Percentiles rank a stretch among this genome's conserved stretches.
Evolutionary conservation across 352 stramenopile genomes (phyloP).

Genomic region (Pelagophyceae sp.): DNA sequence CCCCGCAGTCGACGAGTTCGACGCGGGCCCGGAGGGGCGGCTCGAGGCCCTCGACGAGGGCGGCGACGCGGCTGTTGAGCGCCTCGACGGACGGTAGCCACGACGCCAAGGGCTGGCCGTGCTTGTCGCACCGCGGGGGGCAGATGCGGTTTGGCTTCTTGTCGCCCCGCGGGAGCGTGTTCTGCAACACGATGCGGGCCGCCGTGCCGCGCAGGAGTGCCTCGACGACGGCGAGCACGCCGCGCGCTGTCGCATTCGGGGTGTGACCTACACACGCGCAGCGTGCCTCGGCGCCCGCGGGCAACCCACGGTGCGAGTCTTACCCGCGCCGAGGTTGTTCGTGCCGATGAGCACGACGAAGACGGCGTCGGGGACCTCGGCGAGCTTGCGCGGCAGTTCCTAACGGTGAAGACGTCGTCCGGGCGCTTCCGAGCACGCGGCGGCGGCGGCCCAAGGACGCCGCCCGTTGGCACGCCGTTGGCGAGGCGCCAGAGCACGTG

Average conservation of each 20-base stretch:
- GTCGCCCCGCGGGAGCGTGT: conserved; percentile 32
- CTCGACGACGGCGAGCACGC: conserved; percentile 30
- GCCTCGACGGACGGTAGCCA: conserved; percentile 29
- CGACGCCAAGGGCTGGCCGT: conserved; percentile 25
- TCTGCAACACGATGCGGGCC: conserved; percentile 27
- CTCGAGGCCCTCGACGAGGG: neutral
- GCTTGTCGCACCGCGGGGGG: conserved; percentile 30
- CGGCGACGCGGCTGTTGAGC: conserved; percentile 19
- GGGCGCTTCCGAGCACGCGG: too few species aligned
- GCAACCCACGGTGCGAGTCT: too few species aligned
- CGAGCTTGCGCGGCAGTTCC: conserved; percentile 6
- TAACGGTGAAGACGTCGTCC: too few species aligned
- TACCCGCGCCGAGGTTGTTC: conserved; percentile 40
- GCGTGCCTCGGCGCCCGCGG: too few species aligned
- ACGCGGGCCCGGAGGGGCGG: neutral
- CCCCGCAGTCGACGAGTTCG: neutral
- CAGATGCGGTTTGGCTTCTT: conserved; percentile 20
- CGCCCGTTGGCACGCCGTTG: conserved; percentile 23
- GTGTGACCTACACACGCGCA: too few species aligned
- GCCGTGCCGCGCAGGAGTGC: conserved; percentile 22
- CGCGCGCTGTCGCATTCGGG: conserved; percentile 22
- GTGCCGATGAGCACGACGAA: conserved; percentile 43
- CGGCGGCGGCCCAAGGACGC: neutral
- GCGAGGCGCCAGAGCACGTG: conserved; percentile 40
- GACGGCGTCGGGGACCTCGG: conserved; percentile 15